Conservation (phyloP, 441 rosid genomes). For the Caryocar brasiliense region DNA sequence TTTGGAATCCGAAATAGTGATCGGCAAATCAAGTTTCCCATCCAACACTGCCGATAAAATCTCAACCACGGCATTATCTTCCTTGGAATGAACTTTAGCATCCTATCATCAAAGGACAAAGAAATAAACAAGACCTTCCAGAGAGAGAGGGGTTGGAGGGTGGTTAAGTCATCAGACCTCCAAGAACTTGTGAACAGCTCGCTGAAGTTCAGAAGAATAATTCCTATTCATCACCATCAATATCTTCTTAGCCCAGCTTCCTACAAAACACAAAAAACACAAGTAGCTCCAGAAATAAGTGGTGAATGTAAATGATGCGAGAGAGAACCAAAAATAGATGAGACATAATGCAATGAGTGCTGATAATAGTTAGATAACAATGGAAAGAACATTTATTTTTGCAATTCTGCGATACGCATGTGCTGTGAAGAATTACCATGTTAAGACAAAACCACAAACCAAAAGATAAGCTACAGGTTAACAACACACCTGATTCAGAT, state of each 20-base stretch:
- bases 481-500: constrained; percentile 46
- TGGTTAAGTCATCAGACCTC: constrained; percentile 36
- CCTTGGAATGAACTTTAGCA: constrained; percentile 37
- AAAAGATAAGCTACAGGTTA: not conserved
- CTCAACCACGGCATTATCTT: constrained; percentile 43
- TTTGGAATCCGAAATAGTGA: constrained; percentile 53
- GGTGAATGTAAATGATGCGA: too few relatives aligned
- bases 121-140: constrained; percentile 6
- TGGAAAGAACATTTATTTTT: too few relatives aligned
- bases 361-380: too few relatives aligned
- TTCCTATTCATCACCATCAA: constrained; percentile 52
- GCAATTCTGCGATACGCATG: too few relatives aligned
- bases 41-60: constrained; percentile 53
- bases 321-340: not conserved
- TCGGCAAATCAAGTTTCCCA: constrained; percentile 44
- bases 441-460: too few relatives aligned
- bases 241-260: constrained; percentile 65
- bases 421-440: not conserved
- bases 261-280: constrained; percentile 30
- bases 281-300: too few relatives aligned
- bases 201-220: constrained; percentile 62
- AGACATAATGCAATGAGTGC: too few relatives aligned
- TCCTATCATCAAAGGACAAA: constrained; percentile 32
- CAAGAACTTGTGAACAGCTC: constrained; percentile 50
- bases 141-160: constrained; percentile 1